These are phyloP conservation scores for Diaporthe sp. DNA, from an alignment of 2,329 filamentous ascomycete genomes.

Conservation along the genomic window DNA sequence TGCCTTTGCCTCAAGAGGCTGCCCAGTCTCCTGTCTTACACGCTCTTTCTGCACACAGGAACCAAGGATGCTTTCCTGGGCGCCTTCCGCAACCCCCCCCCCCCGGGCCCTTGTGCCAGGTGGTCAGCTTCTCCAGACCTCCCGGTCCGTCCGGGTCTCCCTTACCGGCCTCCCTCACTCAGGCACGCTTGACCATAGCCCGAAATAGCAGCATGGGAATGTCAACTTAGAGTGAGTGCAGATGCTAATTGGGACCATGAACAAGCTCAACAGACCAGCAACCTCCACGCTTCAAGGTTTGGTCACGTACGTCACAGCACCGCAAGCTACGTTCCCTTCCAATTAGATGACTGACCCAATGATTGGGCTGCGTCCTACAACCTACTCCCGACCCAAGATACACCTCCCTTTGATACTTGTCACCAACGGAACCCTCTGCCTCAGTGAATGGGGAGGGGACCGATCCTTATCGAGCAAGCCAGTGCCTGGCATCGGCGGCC, in stretches of 20 bases:
- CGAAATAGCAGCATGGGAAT: constrained; percentile 32
- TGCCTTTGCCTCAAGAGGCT: not conserved
- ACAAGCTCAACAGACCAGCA: not conserved
- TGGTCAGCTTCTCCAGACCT: constrained; percentile 21
- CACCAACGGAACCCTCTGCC: not conserved
- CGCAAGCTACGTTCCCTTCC: not conserved
- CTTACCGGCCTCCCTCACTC: not conserved
- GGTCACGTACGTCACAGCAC: constrained; percentile 8
- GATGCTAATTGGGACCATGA: not conserved
- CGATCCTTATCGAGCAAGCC: not conserved
- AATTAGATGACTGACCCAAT: not conserved
- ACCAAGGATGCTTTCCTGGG: not conserved
- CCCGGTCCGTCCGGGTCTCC: constrained; percentile 30
- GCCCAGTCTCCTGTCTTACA: not conserved
- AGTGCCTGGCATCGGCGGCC: not conserved
- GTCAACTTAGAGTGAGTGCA: not conserved
- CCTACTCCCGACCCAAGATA: too few species aligned
- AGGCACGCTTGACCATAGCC: constrained; percentile 12
- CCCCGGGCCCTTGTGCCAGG: not conserved
- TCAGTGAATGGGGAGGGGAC: not conserved
- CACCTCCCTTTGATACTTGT: not conserved
- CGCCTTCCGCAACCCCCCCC: not conserved
- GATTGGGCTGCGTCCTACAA: not conserved
- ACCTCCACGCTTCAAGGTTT: not conserved
- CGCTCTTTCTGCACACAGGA: not conserved